These are phyloP conservation scores for Microdochium trichocladiopsis DNA, from an alignment of 2,329 filamentous ascomycete species.

Conservation along the genomic window DNA sequence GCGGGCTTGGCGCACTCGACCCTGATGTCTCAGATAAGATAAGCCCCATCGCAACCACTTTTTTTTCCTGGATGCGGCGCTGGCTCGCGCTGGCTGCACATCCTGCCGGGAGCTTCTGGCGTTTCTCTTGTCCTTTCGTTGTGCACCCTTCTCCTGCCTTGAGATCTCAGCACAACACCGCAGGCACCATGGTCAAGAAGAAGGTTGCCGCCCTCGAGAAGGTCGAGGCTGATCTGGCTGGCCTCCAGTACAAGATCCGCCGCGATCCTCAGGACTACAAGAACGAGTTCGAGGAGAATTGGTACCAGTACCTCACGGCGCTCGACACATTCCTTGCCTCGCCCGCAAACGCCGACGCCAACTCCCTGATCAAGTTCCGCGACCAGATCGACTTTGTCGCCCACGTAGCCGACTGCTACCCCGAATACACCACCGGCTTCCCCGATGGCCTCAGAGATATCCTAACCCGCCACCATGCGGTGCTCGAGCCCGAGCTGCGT, in stretches of 20 bases:
- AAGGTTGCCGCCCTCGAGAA: constrained; percentile 92
- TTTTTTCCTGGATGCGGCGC: not conserved
- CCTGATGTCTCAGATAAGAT: not conserved
- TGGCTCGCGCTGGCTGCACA: not conserved
- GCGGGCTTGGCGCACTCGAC: not conserved
- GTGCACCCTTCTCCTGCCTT: not conserved
- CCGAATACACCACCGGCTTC: constrained; percentile 69
- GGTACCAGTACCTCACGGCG: constrained; percentile 85
- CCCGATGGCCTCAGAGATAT: constrained; percentile 76
- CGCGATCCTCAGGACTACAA: constrained; percentile 85
- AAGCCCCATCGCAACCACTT: not conserved
- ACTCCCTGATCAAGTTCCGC: constrained; percentile 75
- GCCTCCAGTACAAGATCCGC: constrained; percentile 85
- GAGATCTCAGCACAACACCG: not conserved
- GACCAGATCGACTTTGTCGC: constrained; percentile 91
- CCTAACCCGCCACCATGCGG: constrained; percentile 72
- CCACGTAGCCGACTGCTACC: constrained; percentile 91
- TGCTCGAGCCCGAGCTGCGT: constrained; percentile 74
- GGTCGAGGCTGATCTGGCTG: constrained; percentile 85
- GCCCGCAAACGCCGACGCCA: constrained; percentile 69
- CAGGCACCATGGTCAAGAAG: constrained; percentile 65
- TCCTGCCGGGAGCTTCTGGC: not conserved
- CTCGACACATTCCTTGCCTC: constrained; percentile 85
- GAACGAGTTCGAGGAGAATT: constrained; percentile 83
- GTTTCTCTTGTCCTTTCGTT: not conserved